Conservation (phyloP, 129 eudicot species). For the Helianthus tuberosus region DNA sequence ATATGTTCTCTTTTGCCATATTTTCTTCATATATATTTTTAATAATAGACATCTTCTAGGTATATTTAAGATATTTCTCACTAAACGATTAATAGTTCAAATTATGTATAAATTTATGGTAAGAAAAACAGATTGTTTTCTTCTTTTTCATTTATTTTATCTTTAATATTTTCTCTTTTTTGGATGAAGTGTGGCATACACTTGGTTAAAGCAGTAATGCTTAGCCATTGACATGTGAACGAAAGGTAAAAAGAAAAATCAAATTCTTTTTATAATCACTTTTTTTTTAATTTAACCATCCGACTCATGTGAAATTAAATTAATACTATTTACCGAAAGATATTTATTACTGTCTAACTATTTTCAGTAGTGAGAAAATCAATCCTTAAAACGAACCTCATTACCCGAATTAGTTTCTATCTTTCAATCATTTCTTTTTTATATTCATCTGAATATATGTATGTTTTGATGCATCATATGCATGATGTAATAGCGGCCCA, state of each 20-base stretch:
- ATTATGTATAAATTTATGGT: not conserved
- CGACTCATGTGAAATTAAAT: not conserved
- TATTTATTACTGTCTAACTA: not conserved
- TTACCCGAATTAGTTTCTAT: not conserved
- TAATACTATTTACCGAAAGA: not conserved
- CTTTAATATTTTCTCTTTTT: conserved; percentile 3
- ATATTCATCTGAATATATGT: not conserved
- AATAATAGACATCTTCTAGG: not conserved
- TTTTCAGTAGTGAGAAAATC: not conserved
- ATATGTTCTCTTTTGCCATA: too few relatives aligned
- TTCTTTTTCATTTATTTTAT: conserved; percentile 1
- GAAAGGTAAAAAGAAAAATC: not conserved
- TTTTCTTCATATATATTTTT: not conserved
- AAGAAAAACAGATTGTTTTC: not conserved
- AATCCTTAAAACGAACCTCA: not conserved
- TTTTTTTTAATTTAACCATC: not conserved
- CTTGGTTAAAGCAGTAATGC: conserved; percentile 14
- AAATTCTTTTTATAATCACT: not conserved
- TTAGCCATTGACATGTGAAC: not conserved
- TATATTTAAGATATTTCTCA: not conserved
- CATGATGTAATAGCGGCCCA: not conserved
- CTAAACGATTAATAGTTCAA: not conserved
- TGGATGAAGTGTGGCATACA: conserved; percentile 28
- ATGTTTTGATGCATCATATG: not conserved
- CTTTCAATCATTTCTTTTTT: too few relatives aligned